Evolutionary conservation across 495 filamentous ascomycete species (phyloP), one percentile per base, ranked within the genome.

Genomic region (Penicillium silybi): DNA sequence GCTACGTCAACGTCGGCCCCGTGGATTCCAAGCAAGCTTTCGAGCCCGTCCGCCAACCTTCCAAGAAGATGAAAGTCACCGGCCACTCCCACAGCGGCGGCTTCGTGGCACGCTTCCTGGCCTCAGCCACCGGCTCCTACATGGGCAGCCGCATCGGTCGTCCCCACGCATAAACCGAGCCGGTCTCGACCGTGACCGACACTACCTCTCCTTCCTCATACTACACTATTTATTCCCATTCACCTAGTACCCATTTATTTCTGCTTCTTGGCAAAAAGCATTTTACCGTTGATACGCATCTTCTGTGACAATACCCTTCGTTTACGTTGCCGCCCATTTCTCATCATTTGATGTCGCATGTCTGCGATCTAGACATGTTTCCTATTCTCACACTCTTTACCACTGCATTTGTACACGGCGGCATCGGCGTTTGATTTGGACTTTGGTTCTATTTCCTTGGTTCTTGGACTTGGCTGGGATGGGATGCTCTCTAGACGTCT

Each of bases 41-140:
- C 11, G 59, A 70, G 16, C 62, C 65, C 2, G 20, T 52, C 17
- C 64, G 64, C 19, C 72, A 74, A 48, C 62, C 72, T 0, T 65
- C 58, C 59, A 77, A 77, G 69, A 77, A 75, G 59, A 61, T 73
- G 57, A 72, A 69, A 52, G 55, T 66, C 42, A 41, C 52, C 38
- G 50, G 53, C 38, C 61, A 69, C 46, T 20, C 58, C 1, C 53
- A 63, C 25, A 49, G 66, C 37, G 56, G 59, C 19, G 72, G 73
- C 10, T 62, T 76, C 26, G 69, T 77, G n/a, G 72, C 73, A 15
- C 60, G 73, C 1, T 74, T 77, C 54, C 48, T 77, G 19, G 73
- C 72, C 2, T 74, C 73, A 0, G 73, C 71, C 0, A 67, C 73
- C 11, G 65, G 72, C 3, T 70, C 70, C 8, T 76, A 76, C 46